Evolutionary conservation across 2,329 filamentous ascomycete species (phyloP), one percentile per base, ranked within the genome.

Genomic region (Pseudogymnoascus sp.): DNA sequence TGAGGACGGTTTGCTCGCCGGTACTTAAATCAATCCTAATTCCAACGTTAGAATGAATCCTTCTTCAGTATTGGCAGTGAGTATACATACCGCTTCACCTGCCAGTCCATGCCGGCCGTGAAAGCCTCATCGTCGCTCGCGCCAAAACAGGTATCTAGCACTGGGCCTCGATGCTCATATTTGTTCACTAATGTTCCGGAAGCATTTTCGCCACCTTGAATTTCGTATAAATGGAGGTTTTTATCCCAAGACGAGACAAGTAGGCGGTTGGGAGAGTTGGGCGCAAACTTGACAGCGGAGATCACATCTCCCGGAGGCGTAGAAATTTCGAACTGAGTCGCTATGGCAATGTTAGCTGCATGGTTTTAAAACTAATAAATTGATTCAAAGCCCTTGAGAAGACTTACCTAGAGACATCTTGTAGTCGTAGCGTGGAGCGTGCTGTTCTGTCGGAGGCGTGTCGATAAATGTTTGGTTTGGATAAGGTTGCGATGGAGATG

Each of bases 241-340:
- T 87, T 90, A 76, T 97, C 93, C 94, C 94, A 99, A 61, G 92
- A 96, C 9, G 92, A 88, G 68, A 93, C 92, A n/a, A 95, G 84
- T 37, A 99, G 82, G 68, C 86, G 88, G 60, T 81, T 85, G 2
- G 87, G 82, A n/a, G 86, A 85, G 64, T 81, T 78, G 36, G 91
- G 89, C 66, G 92, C 90, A 80, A 96, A 99, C 71, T 86, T 86
- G 70, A 97, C 79, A 22, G 91, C 82, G 57, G 93, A 96, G 69
- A 97, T 88, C 69, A 89, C 90, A 76, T 99, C 94, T 67, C 82
- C 83, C 9, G 94, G 94, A 54, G 92, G 87, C 69, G 90, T 85
- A 63, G 86, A 81, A 70, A 97, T 83, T 75, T 94, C 88, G 77
- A 90, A 92, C 80, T 96, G 91, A 66, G 86, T 80, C 74, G 82